These are phyloP conservation scores for Chaetothyriales sp. DNA, from an alignment of 2,329 filamentous ascomycete species.

Conservation along the genomic window DNA sequence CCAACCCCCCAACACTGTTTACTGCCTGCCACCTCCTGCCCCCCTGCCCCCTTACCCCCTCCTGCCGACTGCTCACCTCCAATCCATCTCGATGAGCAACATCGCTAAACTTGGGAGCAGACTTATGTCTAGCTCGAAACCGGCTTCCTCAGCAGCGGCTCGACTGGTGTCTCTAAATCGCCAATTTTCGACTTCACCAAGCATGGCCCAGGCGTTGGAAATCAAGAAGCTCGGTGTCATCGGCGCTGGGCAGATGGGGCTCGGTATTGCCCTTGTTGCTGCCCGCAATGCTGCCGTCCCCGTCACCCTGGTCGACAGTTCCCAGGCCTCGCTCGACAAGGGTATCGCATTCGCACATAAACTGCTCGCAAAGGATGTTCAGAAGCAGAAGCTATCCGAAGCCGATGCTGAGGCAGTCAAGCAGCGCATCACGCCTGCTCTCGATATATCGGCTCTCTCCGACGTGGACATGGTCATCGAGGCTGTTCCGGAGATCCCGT, in stretches of 20 bases:
- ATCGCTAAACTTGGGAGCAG: constrained; percentile 17
- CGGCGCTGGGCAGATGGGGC: constrained; percentile 90
- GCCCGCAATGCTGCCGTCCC: constrained; percentile 69
- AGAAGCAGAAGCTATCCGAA: constrained; percentile 71
- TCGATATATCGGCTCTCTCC: constrained; percentile 59
- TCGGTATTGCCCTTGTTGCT: constrained; percentile 90
- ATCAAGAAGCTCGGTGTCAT: constrained; percentile 83
- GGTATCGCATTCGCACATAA: constrained; percentile 91
- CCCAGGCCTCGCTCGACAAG: constrained; percentile 72
- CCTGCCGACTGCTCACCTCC: not conserved
- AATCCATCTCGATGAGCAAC: constrained; percentile 8
- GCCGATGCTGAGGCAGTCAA: constrained; percentile 62
- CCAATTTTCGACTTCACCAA: constrained; percentile 54
- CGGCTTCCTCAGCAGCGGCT: constrained; percentile 20
- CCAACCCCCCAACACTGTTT: not conserved
- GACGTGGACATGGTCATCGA: constrained; percentile 96
- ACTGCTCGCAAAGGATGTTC: constrained; percentile 79
- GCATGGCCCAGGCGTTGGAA: constrained; percentile 46
- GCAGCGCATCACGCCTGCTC: constrained; percentile 52
- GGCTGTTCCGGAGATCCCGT: constrained; percentile 81
- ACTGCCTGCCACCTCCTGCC: not conserved
- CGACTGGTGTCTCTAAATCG: constrained; percentile 27
- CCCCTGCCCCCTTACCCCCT: too few relatives aligned
- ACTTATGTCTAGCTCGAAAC: constrained; percentile 24
- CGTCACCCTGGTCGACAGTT: constrained; percentile 73